Conservation (phyloP, 2,329 filamentous ascomycete species). For the Talaromyces amestolkiae region DNA sequence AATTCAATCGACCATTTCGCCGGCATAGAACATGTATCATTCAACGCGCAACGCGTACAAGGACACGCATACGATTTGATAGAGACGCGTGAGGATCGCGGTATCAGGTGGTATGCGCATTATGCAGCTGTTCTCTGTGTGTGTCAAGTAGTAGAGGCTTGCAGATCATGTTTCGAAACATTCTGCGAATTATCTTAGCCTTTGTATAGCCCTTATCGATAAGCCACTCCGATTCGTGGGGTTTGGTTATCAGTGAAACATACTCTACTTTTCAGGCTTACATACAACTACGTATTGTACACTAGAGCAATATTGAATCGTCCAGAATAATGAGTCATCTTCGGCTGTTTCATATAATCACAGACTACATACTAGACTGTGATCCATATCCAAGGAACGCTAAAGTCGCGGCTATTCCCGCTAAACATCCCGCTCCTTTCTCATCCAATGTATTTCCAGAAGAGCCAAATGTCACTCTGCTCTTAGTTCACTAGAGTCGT, state of each 20-base stretch:
- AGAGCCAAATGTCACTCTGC: neutral
- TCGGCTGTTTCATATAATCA: neutral
- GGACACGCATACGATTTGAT: neutral
- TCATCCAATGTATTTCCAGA: neutral
- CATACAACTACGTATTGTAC: neutral
- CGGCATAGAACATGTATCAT: conserved; percentile 1
- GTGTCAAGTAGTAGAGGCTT: neutral
- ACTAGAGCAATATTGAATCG: too few species aligned
- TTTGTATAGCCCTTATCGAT: conserved; percentile 11
- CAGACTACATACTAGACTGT: neutral
- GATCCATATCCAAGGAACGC: neutral
- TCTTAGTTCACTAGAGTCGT: neutral
- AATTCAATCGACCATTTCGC: neutral
- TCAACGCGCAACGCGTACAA: conserved; percentile 3
- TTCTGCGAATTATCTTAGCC: neutral
- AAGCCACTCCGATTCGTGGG: conserved; percentile 3
- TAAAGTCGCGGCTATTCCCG: conserved; percentile 4
- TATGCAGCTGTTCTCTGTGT: neutral
- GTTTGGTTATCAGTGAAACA: conserved; percentile 1
- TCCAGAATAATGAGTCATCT: neutral
- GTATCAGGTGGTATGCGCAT: neutral
- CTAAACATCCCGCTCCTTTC: neutral
- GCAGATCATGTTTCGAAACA: conserved; percentile 17
- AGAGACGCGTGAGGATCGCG: neutral
- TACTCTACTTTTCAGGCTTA: neutral